These are phyloP conservation scores for Fraxinus angustifolia DNA, from an alignment of 305 asterid genomes.

Conservation along the genomic window DNA sequence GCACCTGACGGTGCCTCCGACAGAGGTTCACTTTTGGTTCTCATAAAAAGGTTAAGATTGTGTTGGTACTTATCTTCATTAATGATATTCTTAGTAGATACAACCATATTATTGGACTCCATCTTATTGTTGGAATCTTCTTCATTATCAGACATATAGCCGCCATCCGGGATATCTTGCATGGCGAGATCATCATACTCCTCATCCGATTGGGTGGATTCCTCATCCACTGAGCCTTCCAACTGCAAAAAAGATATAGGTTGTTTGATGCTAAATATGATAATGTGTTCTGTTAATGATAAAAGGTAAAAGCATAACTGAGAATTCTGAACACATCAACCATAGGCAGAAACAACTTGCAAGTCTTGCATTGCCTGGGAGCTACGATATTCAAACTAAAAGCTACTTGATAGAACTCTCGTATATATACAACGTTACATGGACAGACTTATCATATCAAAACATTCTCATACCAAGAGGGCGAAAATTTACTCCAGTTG, in stretches of 20 bases:
- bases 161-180: constrained; percentile 51
- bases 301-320: background rate
- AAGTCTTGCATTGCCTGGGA: background rate
- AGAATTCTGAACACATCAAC: background rate
- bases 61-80: constrained; percentile 38
- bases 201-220: constrained; percentile 78
- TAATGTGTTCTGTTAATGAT: background rate
- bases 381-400: background rate
- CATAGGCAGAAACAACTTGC: background rate
- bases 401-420: background rate
- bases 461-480: background rate
- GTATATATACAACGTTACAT: background rate
- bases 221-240: constrained; percentile 98
- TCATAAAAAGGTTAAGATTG: constrained; percentile 38
- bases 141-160: constrained; percentile 50
- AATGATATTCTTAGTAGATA: constrained; percentile 24
- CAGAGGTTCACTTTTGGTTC: constrained; percentile 26
- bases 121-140: constrained; percentile 26
- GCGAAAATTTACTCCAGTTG: background rate
- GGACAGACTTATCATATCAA: background rate
- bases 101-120: constrained; percentile 17
- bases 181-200: constrained; percentile 94
- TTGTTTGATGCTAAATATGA: background rate
- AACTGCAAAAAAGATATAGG: constrained; percentile 38
- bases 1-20: constrained; percentile 20